Evolutionary conservation across 768 basidiomycete genomes (phyloP), one percentile per base, ranked within the genome.

Genomic region (Multifurca ochricompacta): DNA sequence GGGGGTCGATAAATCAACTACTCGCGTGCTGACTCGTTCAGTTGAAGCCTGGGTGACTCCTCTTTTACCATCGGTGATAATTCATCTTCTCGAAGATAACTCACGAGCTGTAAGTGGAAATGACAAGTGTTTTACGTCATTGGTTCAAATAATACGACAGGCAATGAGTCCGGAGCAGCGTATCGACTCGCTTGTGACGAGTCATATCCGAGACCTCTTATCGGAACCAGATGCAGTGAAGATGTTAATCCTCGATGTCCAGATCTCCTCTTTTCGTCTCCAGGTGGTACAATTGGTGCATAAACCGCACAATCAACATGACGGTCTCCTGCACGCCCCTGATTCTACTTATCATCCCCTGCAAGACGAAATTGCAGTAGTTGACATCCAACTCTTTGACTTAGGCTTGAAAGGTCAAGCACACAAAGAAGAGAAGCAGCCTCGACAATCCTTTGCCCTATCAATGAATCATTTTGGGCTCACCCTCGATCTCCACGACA

Each of bases 31-130:
- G 9, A 39, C 16, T 18, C 51, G 28, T 30, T 60, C 58, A 0
- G 23, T 52, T 27, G 53, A 51, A 34, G 40, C 53, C 16, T 56
- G 59, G 54, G 23, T 53, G 21, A 59, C 50, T n/a, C 60, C 60
- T 13, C 41, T 59, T 36, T 40, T 61, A 40, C 44, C 54, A 6
- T 42, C 45, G 3, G 59, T 48, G 27, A 34, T 59, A 5, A 37
- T 53, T 27, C 47, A 49, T 3, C 41, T 61, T 18, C 37, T 60
- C 6, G 58, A 61, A 34, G 51, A 50, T 13, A 36, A 50, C 30
- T 36, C 58, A 9, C 34, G 31, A 21, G 53, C 47, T 2, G 60
- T 61, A 34, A 18, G 53, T 55, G 30, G 18, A 40, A 25, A 10
- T 7, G 37, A 21, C 23, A 6, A 1, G 28, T 41, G 5, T 21